Evolutionary conservation across 73 alveolate species (phyloP), one percentile per base, ranked within the genome.

Genomic region (Paramecium pentaurelia): DNA sequence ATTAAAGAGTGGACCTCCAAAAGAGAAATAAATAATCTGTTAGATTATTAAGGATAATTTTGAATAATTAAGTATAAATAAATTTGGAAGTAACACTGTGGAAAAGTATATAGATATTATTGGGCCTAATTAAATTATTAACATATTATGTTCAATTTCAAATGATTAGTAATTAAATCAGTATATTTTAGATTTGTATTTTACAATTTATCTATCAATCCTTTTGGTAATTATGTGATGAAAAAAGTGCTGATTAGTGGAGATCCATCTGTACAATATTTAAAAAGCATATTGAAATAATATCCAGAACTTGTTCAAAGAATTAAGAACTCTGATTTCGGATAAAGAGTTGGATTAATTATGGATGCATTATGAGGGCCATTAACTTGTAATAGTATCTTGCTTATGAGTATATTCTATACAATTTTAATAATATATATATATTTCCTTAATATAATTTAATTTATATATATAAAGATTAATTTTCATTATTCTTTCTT

Each of bases 1-100:
- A 27, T 42, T 80, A 25, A 80, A 80, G 27, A 45, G 44, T 45
- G 91, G 91, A 27, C 91, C 91, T 80, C 49, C 58, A 11, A 80
- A n/a, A 80, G 91, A 80, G 14, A 80, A 36, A 80, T 42, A 44
- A 25, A 28, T 42, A 2, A 80, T 80, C 32, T 80, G 91, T 49
- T 34, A 22, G 32, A 80, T 80, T 28, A 80, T 80, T 25, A 80
- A 44, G 34, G 91, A 80, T 42, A 80, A 80, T 11, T 80, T 80
- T 42, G 91, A 80, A 22, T 18, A 40, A 27, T 80, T 80, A 45
- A 80, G 91, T 80, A 36, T 80, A 5, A 80, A 80, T 80, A 80
- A 80, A 45, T 80, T 45, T 80, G 91, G 91, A 20, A 80, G 91
- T n/a, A 80, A 80, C n/a, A 45, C 91, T 6, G 91, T 80, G 9